Base-by-base conservation (phyloP, 805 yeast species). In the Kazachstania psychrophila region DNA sequence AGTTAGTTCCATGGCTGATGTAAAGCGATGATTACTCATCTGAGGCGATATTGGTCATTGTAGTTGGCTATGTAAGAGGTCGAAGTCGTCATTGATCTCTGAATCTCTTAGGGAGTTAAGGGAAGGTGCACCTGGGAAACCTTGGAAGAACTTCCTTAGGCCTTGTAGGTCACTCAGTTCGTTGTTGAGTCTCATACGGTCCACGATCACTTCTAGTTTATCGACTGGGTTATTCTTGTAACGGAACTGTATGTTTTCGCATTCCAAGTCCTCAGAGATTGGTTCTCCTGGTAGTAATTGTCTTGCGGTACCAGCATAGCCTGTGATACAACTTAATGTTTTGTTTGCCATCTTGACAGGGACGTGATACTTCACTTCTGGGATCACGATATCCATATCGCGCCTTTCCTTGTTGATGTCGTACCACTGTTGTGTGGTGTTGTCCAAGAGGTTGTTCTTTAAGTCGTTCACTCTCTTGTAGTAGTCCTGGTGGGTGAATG, bases 371-470 rank as follows among this genome's bases (percentile, higher is more conserved):
- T 70, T 73, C 5, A 77, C 65, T 14, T 72, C 76, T 5, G 61
- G 62, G 6, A 56, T 58, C n/a, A 49, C 46, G 8, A 56, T 51
- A 56, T 86, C 95, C 74, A 85, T 70, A 31, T 76, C 77, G 44
- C 94, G 70, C 49, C 96, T 70, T 56, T 92, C 97, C 50, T 79
- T 76, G 60, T 87, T 88, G 51, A 88, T 82, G 46, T 82, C 79
- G 64, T 89, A 89, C 97, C 97, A 92, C 44, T 75, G 70, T 28
- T 80, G 73, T 5, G 96, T 88, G 4, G 94, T 82, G 6, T 74
- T 69, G 41, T 73, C 68, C 33, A 89, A 69, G 65, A 85, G 68
- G 18, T 70, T 65, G 36, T 70, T 69, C 43, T 86, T 80, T 31
- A 72, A 58, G 52, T 86, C 94, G 48, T 78, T 74, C 24, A 74